Evolutionary conservation across 345 rosid species (phyloP).

Genomic region (Gossypium raimondii): DNA sequence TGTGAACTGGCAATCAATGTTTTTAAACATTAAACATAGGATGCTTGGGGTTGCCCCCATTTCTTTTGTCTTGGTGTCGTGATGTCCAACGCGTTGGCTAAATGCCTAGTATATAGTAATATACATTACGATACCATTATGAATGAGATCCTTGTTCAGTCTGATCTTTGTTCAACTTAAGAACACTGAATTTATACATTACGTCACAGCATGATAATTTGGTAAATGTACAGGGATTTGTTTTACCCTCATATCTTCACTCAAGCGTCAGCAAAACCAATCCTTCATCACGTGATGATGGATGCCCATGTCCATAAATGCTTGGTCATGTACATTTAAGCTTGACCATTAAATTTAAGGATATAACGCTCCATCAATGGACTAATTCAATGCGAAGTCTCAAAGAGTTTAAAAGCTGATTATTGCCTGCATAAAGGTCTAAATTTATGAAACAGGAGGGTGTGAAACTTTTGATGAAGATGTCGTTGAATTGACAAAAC

Average conservation of each 20-base stretch:
- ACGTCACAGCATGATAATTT: neutral
- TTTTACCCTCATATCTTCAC: neutral
- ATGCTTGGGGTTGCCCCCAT: neutral
- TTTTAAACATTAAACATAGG: neutral
- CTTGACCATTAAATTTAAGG: too few species aligned
- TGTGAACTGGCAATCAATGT: neutral
- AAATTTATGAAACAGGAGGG: neutral
- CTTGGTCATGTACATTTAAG: too few species aligned
- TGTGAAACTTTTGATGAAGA: slow-evolving; percentile 13
- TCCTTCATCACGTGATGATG: neutral
- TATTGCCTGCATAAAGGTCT: neutral
- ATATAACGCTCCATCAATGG: too few species aligned
- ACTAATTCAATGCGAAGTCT: neutral
- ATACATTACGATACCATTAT: neutral
- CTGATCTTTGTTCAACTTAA: neutral
- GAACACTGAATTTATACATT: neutral
- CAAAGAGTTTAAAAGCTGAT: neutral
- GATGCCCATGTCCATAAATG: neutral
- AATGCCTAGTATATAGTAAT: neutral
- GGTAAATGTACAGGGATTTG: neutral
- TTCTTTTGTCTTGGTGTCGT: neutral
- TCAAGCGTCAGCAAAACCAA: neutral
- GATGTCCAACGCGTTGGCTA: neutral
- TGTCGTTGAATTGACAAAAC: neutral
- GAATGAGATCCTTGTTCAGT: neutral